Base-by-base conservation (phyloP, 805 yeast species). In the Saturnispora silvae region DNA sequence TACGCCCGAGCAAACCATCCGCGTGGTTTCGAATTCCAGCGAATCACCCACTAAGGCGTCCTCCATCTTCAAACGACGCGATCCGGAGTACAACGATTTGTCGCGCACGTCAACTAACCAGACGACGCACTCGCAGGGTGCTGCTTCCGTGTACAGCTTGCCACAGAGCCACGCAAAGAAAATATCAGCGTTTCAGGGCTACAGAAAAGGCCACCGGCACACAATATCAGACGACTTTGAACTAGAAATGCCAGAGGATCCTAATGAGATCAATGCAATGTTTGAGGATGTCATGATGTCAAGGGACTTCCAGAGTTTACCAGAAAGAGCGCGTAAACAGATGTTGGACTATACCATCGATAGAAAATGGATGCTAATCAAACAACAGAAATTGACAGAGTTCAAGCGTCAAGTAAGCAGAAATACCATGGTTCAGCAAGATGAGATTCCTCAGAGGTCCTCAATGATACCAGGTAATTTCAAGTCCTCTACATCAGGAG, bases 341-440 rank as follows among this genome's bases (percentile, higher is more conserved):
- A 76, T 89, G 81, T 66, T 74, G 50, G 71, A 70, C 47, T 86
- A 81, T 52, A 72, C 81, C 30, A 62, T 73, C 0, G 83, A 80
- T 34, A 83, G 85, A 49, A 89, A 89, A 59, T 86, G 96, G 95
- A 77, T 83, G 79, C 67, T 87, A 46, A 79, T 87, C 28, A 75
- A 81, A 46, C 96, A 87, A 56, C 95, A 86, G 55, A 75, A 80
- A 18, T 67, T 83, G 32, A 72, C 87, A 5, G 96, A 86, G 50
- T 66, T 66, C 49, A 80, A 79, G 49, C 75, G 79, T 46, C 50
- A 50, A 38, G 47, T 54, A 24, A 28, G 52, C 31, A 44, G 40
- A 20, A 42, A 34, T 27, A 41, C 25, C 17, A 22, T n/a, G n/a
- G 10, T 22, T 10, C 7, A 36, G 11, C 42, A 22, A 34, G 18